phyloP scores from a whole-genome alignment of 179 eudicot species.

The Pouteria campechiana region DNA sequence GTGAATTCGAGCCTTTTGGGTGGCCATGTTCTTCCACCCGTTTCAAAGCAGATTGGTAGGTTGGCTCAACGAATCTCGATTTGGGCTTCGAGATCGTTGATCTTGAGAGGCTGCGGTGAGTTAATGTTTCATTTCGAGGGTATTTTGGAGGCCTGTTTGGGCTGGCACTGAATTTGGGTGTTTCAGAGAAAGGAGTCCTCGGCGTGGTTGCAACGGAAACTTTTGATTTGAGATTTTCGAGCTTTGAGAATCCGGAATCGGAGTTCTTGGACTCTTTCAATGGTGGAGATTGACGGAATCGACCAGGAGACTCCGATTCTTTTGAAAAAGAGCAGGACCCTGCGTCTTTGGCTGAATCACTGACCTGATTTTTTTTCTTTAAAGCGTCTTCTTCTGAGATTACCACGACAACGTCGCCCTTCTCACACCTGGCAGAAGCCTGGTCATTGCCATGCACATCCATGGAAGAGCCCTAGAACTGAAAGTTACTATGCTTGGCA shows the following conservation, averaged over 20 bases:
- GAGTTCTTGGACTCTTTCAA: no score
- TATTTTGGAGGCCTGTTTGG: slow-evolving; percentile 24
- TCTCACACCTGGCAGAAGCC: no score
- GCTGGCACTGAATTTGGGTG: slow-evolving; percentile 12
- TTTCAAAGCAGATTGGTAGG: slow-evolving; percentile 20
- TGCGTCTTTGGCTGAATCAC: no score
- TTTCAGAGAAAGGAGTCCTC: slow-evolving; percentile 16
- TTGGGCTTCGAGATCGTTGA: slow-evolving; percentile 48
- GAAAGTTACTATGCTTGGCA: no score
- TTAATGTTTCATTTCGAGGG: slow-evolving; percentile 17
- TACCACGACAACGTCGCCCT: no score
- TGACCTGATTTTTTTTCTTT: no score
- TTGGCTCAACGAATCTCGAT: slow-evolving; percentile 63
- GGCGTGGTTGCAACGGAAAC: slow-evolving; percentile 2
- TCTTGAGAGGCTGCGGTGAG: slow-evolving; percentile 22
- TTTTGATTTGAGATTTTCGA: slow-evolving; percentile 4
- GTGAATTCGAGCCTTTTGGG: slow-evolving; percentile 9
- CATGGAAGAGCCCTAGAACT: no score
- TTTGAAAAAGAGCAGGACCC: slow-evolving; percentile 6
- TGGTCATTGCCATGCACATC: no score
- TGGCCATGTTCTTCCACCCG: slow-evolving; percentile 14
- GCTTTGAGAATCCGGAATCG: not conserved
- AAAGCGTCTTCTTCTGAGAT: no score
- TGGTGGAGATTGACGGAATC: no score
- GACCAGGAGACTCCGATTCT: not conserved